These are phyloP conservation scores for Ascocoryne sarcoides DNA, from an alignment of 2,329 filamentous ascomycete genomes.

Conservation along the genomic window DNA sequence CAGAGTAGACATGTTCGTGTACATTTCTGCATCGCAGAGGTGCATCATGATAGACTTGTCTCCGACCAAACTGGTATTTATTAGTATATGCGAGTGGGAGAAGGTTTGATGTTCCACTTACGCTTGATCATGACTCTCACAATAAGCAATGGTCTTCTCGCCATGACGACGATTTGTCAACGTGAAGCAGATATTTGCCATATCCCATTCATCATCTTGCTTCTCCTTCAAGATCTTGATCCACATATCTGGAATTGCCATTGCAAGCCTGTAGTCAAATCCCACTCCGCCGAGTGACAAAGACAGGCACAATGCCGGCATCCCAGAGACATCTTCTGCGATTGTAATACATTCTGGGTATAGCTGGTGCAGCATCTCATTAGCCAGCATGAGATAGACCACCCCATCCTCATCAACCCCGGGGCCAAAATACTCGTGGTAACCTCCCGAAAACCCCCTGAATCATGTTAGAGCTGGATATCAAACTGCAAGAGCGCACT, in stretches of 20 bases:
- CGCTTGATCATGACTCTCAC: conserved; percentile 96
- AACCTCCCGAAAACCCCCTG: conserved; percentile 91
- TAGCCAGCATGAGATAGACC: conserved; percentile 91
- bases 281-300: conserved; percentile 83
- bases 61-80: conserved; percentile 67
- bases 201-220: conserved; percentile 79
- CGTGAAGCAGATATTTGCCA: conserved; percentile 75
- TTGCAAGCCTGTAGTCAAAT: conserved; percentile 94
- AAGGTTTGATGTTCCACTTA: too few species aligned
- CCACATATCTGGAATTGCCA: conserved; percentile 98
- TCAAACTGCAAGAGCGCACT: conserved; percentile 31
- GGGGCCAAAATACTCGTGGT: conserved; percentile 93
- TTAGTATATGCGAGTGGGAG: too few species aligned
- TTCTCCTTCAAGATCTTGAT: conserved; percentile 97
- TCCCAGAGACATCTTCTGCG: conserved; percentile 94
- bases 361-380: conserved; percentile 86
- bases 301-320: conserved; percentile 90
- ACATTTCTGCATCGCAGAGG: conserved; percentile 93
- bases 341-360: conserved; percentile 86
- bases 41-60: conserved; percentile 98
- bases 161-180: conserved; percentile 88
- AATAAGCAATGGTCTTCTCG: conserved; percentile 97
- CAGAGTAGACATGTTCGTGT: conserved; percentile 91
- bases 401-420: conserved; percentile 88
- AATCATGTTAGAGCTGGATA: conserved; percentile 8